Evolutionary conservation across 805 yeast genomes (phyloP).

Genomic region (Myxozyma mucilagina): DNA sequence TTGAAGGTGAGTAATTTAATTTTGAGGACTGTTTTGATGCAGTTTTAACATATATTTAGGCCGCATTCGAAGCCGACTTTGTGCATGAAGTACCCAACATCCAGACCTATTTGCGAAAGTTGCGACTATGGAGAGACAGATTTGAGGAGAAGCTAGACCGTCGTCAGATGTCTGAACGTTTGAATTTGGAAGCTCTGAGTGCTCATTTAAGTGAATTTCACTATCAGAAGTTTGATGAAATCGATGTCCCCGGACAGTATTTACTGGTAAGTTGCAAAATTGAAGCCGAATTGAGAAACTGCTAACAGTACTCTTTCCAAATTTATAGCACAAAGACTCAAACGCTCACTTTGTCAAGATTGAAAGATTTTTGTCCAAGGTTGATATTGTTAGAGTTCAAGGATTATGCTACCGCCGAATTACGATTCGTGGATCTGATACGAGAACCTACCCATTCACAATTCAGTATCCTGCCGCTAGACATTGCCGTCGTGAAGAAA

Average conservation of each 20-base stretch:
- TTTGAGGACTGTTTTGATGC: slow-evolving; percentile 51
- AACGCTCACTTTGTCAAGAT: slow-evolving; percentile 90
- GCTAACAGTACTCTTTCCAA: neutral
- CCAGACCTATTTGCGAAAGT: slow-evolving; percentile 77
- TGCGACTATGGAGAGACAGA: slow-evolving; percentile 90
- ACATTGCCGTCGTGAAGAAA: slow-evolving; percentile 94
- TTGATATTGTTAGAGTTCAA: slow-evolving; percentile 85
- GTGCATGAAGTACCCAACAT: slow-evolving; percentile 83
- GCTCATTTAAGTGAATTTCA: slow-evolving; percentile 97
- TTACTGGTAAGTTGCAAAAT: slow-evolving; percentile 54
- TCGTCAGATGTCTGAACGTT: slow-evolving; percentile 59
- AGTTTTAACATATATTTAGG: slow-evolving; percentile 50
- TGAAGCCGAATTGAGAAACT: neutral
- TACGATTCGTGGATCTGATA: slow-evolving; percentile 90
- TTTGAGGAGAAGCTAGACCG: slow-evolving; percentile 89
- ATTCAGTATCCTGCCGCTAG: slow-evolving; percentile 98
- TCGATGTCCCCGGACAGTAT: slow-evolving; percentile 97
- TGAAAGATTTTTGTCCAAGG: slow-evolving; percentile 85
- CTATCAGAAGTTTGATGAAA: slow-evolving; percentile 96
- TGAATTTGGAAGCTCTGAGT: slow-evolving; percentile 84
- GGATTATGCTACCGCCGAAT: slow-evolving; percentile 87
- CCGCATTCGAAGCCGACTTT: slow-evolving; percentile 89
- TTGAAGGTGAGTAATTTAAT: slow-evolving; percentile 49
- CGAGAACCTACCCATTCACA: slow-evolving; percentile 86
- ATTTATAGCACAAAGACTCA: slow-evolving; percentile 58